Base-by-base conservation (phyloP, 73 alveolate genomes). In the Paraurostyla sp. region DNA sequence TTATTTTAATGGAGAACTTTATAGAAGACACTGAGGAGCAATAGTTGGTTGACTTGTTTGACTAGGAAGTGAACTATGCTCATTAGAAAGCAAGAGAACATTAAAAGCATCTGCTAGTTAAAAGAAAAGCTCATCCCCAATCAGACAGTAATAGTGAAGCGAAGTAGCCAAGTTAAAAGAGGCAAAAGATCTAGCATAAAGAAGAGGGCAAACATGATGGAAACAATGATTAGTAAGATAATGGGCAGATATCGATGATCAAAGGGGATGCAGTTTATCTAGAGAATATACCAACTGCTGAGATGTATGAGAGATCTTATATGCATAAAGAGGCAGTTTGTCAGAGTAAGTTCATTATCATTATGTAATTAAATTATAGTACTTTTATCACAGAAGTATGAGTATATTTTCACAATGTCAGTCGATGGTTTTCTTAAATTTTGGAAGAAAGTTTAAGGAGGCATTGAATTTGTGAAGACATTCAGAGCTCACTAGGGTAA, bases 381-480 rank as follows among this genome's bases (percentile, higher is more conserved):
- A 15, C 3, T 92, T 32, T 88, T 91, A 30, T 90, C 97, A 57
- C 88, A 85, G 25, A 83, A 71, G 62, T 59, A 94, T 33, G 97
- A 95, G 82, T 92, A 88, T 83, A 95, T 97, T 57, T 88, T 96
- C 33, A 97, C 99, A 0, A 89, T 96, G 40, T 92, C 98, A 45
- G 73, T 87, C 60, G 99, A 97, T 71, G 99, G 99, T 18, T 90
- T 88, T 45, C 87, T 97, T 16, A 97, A 97, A 76, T 94, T 97
- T 82, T 97, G 99, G 99, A 97, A 95, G 87, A 97, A 97, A 76
- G 54, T 85, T 27, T 93, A 88, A 76, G 83, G 91, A 80, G 97
- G 98, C 36, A 91, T 97, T 0, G 99, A 97, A 87, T 93, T 84
- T 65, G 98, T 94, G 40, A 97, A 97, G 89, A 91, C 95, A 71